phyloP scores from a whole-genome alignment of 441 rosid genomes.

The Eruca vesicaria region DNA sequence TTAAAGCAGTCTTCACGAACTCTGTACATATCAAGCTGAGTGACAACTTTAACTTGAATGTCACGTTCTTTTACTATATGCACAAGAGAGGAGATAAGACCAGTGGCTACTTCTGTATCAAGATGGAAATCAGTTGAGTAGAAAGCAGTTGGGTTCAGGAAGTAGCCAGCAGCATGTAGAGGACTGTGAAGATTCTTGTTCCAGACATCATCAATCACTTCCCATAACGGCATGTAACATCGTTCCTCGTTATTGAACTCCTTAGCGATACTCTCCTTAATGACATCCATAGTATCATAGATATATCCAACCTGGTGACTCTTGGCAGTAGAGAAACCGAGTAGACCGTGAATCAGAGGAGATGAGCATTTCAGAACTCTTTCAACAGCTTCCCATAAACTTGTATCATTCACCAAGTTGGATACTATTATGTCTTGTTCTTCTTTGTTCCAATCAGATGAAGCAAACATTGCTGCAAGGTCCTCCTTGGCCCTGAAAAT shows the following conservation, averaged over 20 bases:
- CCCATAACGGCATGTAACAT: slow-evolving; percentile 48
- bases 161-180: slow-evolving; percentile 66
- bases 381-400: not conserved
- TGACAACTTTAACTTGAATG: slow-evolving; percentile 30
- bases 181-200: slow-evolving; percentile 48
- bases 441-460: not conserved
- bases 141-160: slow-evolving; percentile 50
- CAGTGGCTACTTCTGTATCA: slow-evolving; percentile 53
- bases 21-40: slow-evolving; percentile 51
- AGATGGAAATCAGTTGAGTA: slow-evolving; percentile 47
- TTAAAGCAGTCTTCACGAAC: slow-evolving; percentile 44
- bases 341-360: not conserved
- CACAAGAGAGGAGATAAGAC: slow-evolving; percentile 43
- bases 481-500: not conserved
- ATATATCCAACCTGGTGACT: slow-evolving; percentile 42
- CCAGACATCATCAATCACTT: slow-evolving; percentile 62
- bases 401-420: not conserved
- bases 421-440: not conserved
- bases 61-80: slow-evolving; percentile 32
- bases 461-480: not conserved
- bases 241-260: slow-evolving; percentile 28
- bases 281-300: slow-evolving; percentile 58
- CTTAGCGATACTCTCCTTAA: slow-evolving; percentile 46
- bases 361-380: not conserved
- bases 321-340: not conserved